Base-by-base conservation (phyloP, 1,284 basidiomycete genomes). In the Moesziomyces parantarcticus region DNA sequence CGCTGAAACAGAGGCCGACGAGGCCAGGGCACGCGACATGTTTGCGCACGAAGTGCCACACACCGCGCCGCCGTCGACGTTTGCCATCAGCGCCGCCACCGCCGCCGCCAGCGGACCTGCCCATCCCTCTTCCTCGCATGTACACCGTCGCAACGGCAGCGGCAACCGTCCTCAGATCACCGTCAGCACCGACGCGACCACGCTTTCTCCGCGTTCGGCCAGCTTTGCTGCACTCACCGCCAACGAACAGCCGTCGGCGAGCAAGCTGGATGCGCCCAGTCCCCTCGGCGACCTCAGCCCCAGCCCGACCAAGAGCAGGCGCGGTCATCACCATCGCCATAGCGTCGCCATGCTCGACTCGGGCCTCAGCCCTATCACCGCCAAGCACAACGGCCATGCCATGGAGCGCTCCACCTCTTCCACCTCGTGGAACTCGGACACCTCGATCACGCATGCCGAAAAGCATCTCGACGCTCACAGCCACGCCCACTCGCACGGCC, bases 301-400 rank as follows among this genome's bases (percentile, higher is more conserved):
- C 13, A 79, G 78, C 41, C 75, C 78, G 6, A 69, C 59, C 16
- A 67, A 70, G 50, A 66, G 63, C 41, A 55, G 76, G 14, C 51
- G 75, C 5, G 78, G 78, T 5, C 78, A 79, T 44, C 78, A 79
- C 41, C 67, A 71, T 43, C 67, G 70, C 29, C 78, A 78, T 43
- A 76, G 74, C 47, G 78, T 79, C 23, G 69, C 69, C 21, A 76
- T 74, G 68, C 40, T 69, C n/a, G 70, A 76, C 26, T 49, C 65
- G 3, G 58, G 47, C 0, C 42, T 65, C 16, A 76, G 74, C 32
- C 69, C 74, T 2, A 29, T 55, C 20, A 39, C 52, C 21, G 42
- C 61, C 11, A 58, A 54, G 22, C 43, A 52, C 39, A 51, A 58
- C 21, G 70, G 61, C 3, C 54, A 58, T 18, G 45, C 32, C 9